Base-by-base conservation (phyloP, 495 filamentous ascomycete genomes). In the Podospora conica region DNA sequence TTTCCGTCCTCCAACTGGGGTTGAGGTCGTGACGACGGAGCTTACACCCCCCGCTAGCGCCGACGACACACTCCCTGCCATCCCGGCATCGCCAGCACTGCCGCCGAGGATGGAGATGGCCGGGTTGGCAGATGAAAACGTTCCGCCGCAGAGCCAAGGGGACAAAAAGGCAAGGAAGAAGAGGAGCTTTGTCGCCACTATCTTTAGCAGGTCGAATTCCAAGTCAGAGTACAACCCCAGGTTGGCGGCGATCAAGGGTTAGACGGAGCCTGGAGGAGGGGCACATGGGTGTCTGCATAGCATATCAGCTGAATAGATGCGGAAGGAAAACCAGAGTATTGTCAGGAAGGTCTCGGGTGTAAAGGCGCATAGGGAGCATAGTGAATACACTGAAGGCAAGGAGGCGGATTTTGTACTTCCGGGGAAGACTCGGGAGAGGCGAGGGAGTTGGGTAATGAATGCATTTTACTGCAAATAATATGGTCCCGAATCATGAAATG, bases 101-200 rank as follows among this genome's bases (percentile, higher is more conserved):
- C 11, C 23, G 25, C 33, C 61, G 20, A 23, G 33, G 23, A 21
- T 15, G 18, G 10, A 24, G 21, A 15, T 24, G 53, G 53, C 20
- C 40, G 40, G 40, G 40, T 3, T 48, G 40, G 31, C 21, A 9
- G 33, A 55, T 28, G 21, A 1, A 27, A 2, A 55, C n/a, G 55
- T 29, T 33, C 21, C 58, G n/a, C 48, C 40, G 7, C 63, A 56
- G 11, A 61, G 11, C 9, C 23, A 29, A 48, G 18, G 53, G 21
- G 10, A 2, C 9, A 15, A 81, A 79, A 68, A 71, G 68, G 22
- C 79, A 54, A 80, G 73, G 64, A 77, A 77, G 69, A 73, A 81
- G 70, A 84, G 77, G 75, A 87, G 84, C 64, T 84, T 86, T 65
- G 76, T 85, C 33, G 73, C 78, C 10, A 74, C 77, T 12, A 70